Conservation (phyloP, 2,329 filamentous ascomycete species). For the Pseudomassariella vexata region DNA sequence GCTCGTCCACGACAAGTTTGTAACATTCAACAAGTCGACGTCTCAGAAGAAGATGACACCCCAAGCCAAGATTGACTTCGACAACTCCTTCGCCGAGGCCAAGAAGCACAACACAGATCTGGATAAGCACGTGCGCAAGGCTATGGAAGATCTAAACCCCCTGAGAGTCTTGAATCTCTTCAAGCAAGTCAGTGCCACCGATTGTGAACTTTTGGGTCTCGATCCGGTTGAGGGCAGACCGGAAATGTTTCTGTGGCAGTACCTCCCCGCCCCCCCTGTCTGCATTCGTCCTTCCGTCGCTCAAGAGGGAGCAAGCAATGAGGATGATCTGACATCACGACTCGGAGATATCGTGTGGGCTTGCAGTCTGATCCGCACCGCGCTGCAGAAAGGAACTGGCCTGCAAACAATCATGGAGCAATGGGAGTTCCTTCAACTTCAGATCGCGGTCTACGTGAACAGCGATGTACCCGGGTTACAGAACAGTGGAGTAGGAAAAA, state of each 20-base stretch:
- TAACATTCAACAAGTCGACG: constrained; percentile 81
- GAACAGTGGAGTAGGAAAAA: constrained; percentile 79
- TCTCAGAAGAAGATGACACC: constrained; percentile 80
- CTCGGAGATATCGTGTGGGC: constrained; percentile 95
- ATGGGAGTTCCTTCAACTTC: constrained; percentile 94
- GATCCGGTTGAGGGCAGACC: constrained; percentile 81
- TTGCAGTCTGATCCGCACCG: constrained; percentile 79
- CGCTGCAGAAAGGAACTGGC: constrained; percentile 75
- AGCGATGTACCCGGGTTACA: constrained; percentile 92
- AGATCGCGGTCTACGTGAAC: constrained; percentile 97
- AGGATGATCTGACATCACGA: constrained; percentile 95
- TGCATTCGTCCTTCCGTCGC: constrained; percentile 91
- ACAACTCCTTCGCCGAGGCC: constrained; percentile 76
- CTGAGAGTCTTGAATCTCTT: constrained; percentile 86
- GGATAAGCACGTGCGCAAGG: constrained; percentile 86
- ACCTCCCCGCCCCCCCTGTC: constrained; percentile 86
- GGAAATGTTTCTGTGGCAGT: constrained; percentile 98
- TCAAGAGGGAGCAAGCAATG: constrained; percentile 87
- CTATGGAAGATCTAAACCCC: constrained; percentile 90
- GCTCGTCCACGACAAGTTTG: constrained; percentile 89
- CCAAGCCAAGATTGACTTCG: constrained; percentile 75
- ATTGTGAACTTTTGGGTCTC: constrained; percentile 88
- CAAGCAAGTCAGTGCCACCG: constrained; percentile 74
- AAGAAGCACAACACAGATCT: constrained; percentile 74
- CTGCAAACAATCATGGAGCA: constrained; percentile 93